Conservation (phyloP, 306 rosid genomes). For the Neltuma alba region DNA sequence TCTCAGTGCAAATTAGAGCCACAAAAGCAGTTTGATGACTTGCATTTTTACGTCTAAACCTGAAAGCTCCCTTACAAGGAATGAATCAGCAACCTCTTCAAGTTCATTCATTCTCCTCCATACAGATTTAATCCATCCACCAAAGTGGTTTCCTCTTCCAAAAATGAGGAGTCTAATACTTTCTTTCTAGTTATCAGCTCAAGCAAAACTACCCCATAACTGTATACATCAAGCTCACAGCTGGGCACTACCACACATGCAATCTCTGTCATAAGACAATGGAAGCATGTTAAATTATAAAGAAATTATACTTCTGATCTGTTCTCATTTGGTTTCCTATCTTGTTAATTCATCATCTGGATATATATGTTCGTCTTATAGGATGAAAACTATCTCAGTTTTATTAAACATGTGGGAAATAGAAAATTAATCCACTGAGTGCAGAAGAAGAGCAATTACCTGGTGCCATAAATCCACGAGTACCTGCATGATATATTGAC, state of each 20-base stretch:
- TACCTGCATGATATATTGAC: not conserved
- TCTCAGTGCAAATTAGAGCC: not conserved
- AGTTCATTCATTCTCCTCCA: not conserved
- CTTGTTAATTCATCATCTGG: not conserved
- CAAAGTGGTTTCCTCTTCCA: slow-evolving; percentile 28
- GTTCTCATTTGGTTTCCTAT: not conserved
- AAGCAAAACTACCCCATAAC: slow-evolving; percentile 53
- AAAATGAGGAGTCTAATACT: slow-evolving; percentile 49
- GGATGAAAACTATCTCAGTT: not conserved
- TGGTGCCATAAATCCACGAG: slow-evolving; percentile 3
- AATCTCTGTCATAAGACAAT: slow-evolving; percentile 42
- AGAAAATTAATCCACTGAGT: not conserved
- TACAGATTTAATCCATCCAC: not conserved
- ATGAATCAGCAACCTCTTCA: not conserved
- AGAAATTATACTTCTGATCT: not conserved
- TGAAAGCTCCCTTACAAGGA: not conserved
- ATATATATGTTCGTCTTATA: not conserved
- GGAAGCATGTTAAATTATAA: not conserved
- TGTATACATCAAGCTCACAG: slow-evolving; percentile 53
- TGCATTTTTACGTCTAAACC: not conserved
- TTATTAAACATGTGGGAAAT: not conserved
- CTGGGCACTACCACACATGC: slow-evolving; percentile 40
- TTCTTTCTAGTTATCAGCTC: slow-evolving; percentile 39
- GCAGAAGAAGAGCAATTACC: not conserved
- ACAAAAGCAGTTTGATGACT: not conserved